Base-by-base conservation (phyloP, 805 yeast genomes). In the Monosporozyma siamensis region DNA sequence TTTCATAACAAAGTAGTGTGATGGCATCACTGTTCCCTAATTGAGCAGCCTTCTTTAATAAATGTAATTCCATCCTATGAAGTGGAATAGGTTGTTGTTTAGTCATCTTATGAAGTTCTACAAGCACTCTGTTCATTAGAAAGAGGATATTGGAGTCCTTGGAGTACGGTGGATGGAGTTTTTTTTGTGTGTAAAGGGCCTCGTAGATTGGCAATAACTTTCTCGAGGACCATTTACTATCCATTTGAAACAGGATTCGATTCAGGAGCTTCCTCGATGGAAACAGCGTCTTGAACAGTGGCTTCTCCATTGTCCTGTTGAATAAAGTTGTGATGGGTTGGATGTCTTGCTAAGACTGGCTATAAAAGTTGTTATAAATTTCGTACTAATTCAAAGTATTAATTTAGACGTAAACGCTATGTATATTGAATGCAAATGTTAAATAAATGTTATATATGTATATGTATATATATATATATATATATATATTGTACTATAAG, bases 41-140 rank as follows among this genome's bases (percentile, higher is more conserved):
- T 53, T 84, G 94, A 0, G 95, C 95, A 11, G 95, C 86, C 40
- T 72, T 72, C 46, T 87, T 94, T n/a, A 88, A 72, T 17, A 89
- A 59, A 48, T 76, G 79, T 48, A 78, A 75, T 55, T 88, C 95
- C 27, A 86, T 40, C 3, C 21, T 14, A 22, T 24, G 20, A 29
- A 48, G 30, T n/a, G 38, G 11, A 6, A 23, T 21, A 20, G 45
- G 29, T 37, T 46, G 45, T 25, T 34, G 40, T 18, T 41, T 40
- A 14, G 40, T 37, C 25, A 27, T 18, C 15, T 42, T 26, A 35
- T 32, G 38, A 7, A 35, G 20, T 20, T 39, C 23, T 1, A 76
- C 78, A 22, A 88, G 63, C 0, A 83, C 78, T 23, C 72, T 70
- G 56, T 84, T 85, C 66, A 85, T 77, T 3, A 71, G 56, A 14